Percentiles rank a stretch among this genome's conserved stretches.
phyloP scores from a whole-genome alignment of 176 grass and related monocot species.

The Oryza coarctata region DNA sequence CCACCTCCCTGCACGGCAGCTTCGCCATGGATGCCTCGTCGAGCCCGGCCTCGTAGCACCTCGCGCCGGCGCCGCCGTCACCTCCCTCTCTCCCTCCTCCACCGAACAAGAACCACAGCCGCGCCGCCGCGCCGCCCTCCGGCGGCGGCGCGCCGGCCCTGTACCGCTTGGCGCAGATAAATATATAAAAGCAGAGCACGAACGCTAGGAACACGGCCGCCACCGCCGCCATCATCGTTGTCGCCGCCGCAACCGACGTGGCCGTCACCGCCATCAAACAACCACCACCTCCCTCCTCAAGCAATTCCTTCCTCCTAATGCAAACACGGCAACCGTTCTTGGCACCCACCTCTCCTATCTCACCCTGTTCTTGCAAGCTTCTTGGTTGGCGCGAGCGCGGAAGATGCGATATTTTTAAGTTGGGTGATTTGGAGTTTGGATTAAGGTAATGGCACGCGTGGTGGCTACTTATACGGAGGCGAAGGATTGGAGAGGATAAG shows the following conservation, averaged over 20 bases:
- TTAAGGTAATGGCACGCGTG: slow-evolving; percentile 24
- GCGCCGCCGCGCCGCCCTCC: neutral
- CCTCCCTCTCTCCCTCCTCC: accelerated
- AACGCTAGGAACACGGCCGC: slow-evolving; percentile 55
- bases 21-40: slow-evolving; percentile 55
- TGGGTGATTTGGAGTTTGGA: neutral
- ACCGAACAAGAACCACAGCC: slow-evolving; percentile 22
- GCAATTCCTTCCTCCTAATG: neutral
- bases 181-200: slow-evolving; percentile 65
- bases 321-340: neutral
- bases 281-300: neutral
- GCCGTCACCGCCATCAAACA: slow-evolving; percentile 46
- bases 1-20: slow-evolving; percentile 42
- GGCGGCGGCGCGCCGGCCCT: neutral
- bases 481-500: slow-evolving; percentile 33
- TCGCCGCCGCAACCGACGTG: slow-evolving; percentile 50
- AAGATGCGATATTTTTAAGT: neutral
- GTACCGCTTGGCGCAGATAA: slow-evolving; percentile 59
- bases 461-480: slow-evolving; percentile 43
- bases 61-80: neutral
- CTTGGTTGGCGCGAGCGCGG: neutral
- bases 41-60: slow-evolving; percentile 53
- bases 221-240: slow-evolving; percentile 49
- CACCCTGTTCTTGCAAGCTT: neutral
- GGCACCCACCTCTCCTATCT: neutral